A percentile compares a stretch with the other conserved stretches of the same genome.
phyloP scores from a whole-genome alignment of 2,329 filamentous ascomycete species.

The Ophiostoma triangulosporum region DNA sequence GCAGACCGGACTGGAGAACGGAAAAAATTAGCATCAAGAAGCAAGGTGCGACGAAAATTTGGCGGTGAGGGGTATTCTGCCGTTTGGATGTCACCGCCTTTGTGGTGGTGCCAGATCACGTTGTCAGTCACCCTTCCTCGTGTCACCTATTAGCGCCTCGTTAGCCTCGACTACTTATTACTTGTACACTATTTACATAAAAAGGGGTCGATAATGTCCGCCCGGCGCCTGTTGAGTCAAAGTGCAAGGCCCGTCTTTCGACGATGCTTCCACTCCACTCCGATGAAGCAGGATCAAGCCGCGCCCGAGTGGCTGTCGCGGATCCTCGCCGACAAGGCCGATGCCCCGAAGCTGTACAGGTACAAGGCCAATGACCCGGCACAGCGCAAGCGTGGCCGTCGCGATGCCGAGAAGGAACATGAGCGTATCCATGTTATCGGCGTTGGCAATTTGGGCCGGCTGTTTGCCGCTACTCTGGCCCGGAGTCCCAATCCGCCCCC shows the following conservation, averaged over 20 bases:
- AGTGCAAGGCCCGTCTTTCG: too few species aligned
- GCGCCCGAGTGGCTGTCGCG: constrained; percentile 9
- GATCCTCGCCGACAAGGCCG: constrained; percentile 1
- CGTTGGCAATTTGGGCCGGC: constrained; percentile 64
- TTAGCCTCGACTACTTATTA: too few species aligned
- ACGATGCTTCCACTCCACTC: background rate
- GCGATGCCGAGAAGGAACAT: background rate
- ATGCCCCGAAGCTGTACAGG: constrained; percentile 8
- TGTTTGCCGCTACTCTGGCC: constrained; percentile 62
- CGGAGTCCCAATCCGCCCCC: constrained; percentile 48
- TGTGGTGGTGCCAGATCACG: background rate
- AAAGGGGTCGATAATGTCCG: too few species aligned
- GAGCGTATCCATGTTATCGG: constrained; percentile 66
- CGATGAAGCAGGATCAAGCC: background rate
- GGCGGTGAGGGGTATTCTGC: background rate
- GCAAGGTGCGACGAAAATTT: too few species aligned
- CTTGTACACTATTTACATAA: too few species aligned
- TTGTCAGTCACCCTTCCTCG: too few species aligned
- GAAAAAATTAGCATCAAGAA: background rate
- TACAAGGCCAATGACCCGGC: background rate
- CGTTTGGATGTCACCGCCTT: background rate
- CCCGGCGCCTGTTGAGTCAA: too few species aligned
- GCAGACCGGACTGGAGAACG: background rate
- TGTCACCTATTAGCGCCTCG: too few species aligned
- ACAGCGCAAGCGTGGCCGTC: background rate